A percentile compares a stretch with the other conserved stretches of the same genome.
phyloP scores from a whole-genome alignment of 306 rosid genomes.

The Carpinus viminea region DNA sequence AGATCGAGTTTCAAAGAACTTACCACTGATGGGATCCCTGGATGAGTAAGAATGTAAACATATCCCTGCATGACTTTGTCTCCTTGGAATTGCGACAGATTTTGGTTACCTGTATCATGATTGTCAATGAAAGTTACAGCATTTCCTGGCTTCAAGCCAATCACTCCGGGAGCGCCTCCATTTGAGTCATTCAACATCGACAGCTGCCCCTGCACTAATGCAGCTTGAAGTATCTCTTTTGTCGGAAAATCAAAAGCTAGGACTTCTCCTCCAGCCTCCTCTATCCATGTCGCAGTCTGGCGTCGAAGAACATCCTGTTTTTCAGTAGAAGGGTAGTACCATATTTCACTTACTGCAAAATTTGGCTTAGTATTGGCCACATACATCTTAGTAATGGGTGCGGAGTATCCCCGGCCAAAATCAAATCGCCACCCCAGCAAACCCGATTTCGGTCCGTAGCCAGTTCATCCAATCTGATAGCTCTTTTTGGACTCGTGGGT shows the following conservation, averaged over 20 bases:
- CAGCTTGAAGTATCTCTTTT: slow-evolving; percentile 38
- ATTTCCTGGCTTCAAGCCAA: slow-evolving; percentile 42
- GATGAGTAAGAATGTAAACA: slow-evolving; percentile 44
- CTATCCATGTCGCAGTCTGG: slow-evolving; percentile 32
- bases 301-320: slow-evolving; percentile 28
- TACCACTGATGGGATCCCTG: slow-evolving; percentile 42
- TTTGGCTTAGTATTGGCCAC: neutral
- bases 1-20: neutral
- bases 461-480: slow-evolving; percentile 14
- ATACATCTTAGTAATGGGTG: neutral
- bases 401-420: neutral
- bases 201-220: slow-evolving; percentile 25
- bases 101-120: slow-evolving; percentile 38
- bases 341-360: neutral
- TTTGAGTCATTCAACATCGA: slow-evolving; percentile 33
- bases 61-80: slow-evolving; percentile 43
- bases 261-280: slow-evolving; percentile 35
- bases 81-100: slow-evolving; percentile 17
- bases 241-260: slow-evolving; percentile 49
- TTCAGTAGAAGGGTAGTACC: neutral
- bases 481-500: neutral
- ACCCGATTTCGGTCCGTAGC: neutral
- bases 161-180: slow-evolving; percentile 35
- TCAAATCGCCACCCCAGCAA: neutral
- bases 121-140: slow-evolving; percentile 46